Base-by-base conservation (phyloP, 495 filamentous ascomycete genomes). In the Aspergillus saccharolyticus region DNA sequence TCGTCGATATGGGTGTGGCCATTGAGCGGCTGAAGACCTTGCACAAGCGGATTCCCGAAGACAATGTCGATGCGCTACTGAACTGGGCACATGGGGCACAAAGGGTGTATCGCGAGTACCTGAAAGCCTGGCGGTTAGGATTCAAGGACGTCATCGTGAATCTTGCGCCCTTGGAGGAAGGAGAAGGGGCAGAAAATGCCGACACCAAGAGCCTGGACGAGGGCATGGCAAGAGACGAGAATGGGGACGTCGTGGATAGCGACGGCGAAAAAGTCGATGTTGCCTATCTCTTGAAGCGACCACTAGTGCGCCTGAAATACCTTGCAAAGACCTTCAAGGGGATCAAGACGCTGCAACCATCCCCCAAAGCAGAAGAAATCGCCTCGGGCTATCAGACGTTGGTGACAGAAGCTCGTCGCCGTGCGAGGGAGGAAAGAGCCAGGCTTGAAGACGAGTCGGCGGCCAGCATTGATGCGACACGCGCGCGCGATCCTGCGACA, bases 91-190 rank as follows among this genome's bases (percentile, higher is more conserved):
- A 86, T 54, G 81, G 81, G 46, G 85, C 89, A 3, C 81, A 88
- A 54, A 82, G 83, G 60, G 77, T 93, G 12, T 99, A 99, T 68
- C 78, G 84, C 42, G 87, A 94, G 59, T 99, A 97, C 68, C 79
- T 99, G 20, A 84, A 84, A 57, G 85, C 89, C 42, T 99, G 94
- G 94, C 80, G 93, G 48, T 80, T 96, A 54, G 94, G 94, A 4
- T 99, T 99, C 72, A 88, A 96, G 63, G 93, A 95, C 70, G 85
- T 97, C 19, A 88, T 97, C 54, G 89, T 99, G 63, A 96, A 94
- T 63, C 80, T 99, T 22, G 91, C 90, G 10, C 88, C 91, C 9
- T 80, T 81, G 17, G 78, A 80, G 42, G 84, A 83, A 52, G 75
- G 69, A 7, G 69, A 74, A 42, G 67, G 62, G 12, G 57, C 62